phyloP scores from a whole-genome alignment of 768 basidiomycete species.

The Russula sp. region DNA sequence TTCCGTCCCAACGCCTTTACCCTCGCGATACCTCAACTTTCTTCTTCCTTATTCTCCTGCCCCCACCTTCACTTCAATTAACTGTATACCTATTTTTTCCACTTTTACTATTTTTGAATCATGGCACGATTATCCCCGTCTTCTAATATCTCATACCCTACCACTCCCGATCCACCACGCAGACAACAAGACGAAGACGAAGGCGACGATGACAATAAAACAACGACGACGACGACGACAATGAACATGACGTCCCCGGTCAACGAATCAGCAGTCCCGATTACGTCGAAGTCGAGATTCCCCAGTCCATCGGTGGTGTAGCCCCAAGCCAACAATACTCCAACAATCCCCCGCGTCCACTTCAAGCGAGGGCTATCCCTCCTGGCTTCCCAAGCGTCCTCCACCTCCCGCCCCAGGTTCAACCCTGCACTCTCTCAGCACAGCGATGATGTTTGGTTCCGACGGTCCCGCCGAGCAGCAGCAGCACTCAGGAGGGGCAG shows the following conservation, averaged over 20 bases:
- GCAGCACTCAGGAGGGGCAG: too few species aligned
- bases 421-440: constrained; percentile 58
- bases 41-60: neutral
- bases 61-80: neutral
- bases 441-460: constrained; percentile 35
- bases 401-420: constrained; percentile 73
- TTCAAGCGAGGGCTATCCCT: constrained; percentile 66
- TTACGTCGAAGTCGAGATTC: constrained; percentile 1
- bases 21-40: neutral
- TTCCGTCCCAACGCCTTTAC: neutral
- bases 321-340: constrained; percentile 9
- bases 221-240: neutral
- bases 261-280: constrained; percentile 3
- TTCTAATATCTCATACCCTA: constrained; percentile 16
- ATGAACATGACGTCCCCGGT: neutral
- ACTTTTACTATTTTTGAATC: neutral
- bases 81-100: constrained; percentile 16
- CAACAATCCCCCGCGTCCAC: constrained; percentile 10
- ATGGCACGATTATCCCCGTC: constrained; percentile 19
- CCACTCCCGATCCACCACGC: constrained; percentile 1
- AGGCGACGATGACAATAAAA: neutral
- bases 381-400: constrained; percentile 80
- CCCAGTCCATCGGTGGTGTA: neutral
- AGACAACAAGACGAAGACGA: neutral
- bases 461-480: constrained; percentile 25